Evolutionary conservation across 2,329 filamentous ascomycete genomes (phyloP).

Genomic region (Ophiocordyceps camponoti-leonardi): DNA sequence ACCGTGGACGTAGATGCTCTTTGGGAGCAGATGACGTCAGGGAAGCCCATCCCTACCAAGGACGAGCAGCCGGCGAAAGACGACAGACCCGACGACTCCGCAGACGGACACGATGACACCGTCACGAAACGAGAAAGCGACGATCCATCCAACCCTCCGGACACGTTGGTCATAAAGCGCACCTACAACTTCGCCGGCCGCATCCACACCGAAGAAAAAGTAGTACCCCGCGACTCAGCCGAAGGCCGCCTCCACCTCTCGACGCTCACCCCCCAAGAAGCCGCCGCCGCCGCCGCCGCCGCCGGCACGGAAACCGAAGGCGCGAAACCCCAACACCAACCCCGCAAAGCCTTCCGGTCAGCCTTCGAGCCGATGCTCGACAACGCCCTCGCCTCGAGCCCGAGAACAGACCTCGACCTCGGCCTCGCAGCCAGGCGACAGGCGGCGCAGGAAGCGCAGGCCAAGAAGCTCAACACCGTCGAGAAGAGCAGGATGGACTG

Average conservation of each 20-base stretch:
- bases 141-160: conserved; percentile 21
- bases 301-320: no score
- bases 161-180: conserved; percentile 47
- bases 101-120: neutral
- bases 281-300: no score
- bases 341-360: conserved; percentile 41
- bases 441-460: conserved; percentile 29
- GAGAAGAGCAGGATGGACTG: conserved; percentile 60
- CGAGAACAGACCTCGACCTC: conserved; percentile 39
- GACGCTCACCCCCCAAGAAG: conserved; percentile 20
- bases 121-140: neutral
- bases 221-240: conserved; percentile 46
- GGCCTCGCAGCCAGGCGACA: conserved; percentile 30
- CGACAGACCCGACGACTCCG: neutral
- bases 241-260: conserved; percentile 48
- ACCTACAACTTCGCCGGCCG: conserved; percentile 62
- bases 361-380: conserved; percentile 41
- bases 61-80: neutral
- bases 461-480: conserved; percentile 52
- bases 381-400: conserved; percentile 8
- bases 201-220: conserved; percentile 53
- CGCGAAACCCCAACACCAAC: conserved; percentile 21
- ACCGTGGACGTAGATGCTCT: conserved; percentile 57
- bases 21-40: conserved; percentile 48
- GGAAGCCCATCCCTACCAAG: conserved; percentile 5